Conservation (phyloP, 176 grass and related monocot genomes). For the Dendrocalamus sinicus region DNA sequence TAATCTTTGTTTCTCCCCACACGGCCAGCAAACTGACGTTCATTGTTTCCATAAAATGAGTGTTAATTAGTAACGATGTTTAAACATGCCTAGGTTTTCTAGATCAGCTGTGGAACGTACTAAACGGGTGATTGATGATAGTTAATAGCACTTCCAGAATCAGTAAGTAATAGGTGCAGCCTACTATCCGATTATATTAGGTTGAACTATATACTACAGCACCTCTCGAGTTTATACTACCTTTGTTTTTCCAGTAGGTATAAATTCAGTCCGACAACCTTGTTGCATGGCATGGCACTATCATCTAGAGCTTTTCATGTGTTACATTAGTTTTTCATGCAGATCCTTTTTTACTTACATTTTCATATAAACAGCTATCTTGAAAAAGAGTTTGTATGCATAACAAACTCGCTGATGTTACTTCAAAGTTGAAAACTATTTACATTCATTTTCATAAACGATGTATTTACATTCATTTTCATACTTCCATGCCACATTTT, state of each 20-base stretch:
- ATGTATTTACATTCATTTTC: background rate
- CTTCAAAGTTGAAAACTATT: background rate
- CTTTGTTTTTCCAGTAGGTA: background rate
- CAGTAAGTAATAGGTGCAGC: background rate
- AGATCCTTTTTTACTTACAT: background rate
- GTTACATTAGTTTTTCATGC: background rate
- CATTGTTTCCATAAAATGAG: background rate
- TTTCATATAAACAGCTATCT: background rate
- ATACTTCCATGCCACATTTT: background rate
- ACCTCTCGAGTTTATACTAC: background rate
- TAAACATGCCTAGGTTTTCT: background rate
- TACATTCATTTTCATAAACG: background rate
- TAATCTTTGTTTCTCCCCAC: background rate
- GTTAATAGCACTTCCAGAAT: background rate
- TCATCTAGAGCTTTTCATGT: background rate
- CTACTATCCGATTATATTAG: background rate
- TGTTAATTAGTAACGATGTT: background rate
- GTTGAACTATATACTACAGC: conserved; percentile 5
- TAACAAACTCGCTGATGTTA: too few relatives aligned
- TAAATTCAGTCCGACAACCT: background rate
- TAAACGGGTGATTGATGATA: background rate
- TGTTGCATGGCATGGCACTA: background rate
- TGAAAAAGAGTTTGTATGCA: background rate
- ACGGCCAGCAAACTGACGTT: background rate
- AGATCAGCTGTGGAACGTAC: background rate